Base-by-base conservation (phyloP, 169 alveolate species). In the Plasmodium fragile region DNA sequence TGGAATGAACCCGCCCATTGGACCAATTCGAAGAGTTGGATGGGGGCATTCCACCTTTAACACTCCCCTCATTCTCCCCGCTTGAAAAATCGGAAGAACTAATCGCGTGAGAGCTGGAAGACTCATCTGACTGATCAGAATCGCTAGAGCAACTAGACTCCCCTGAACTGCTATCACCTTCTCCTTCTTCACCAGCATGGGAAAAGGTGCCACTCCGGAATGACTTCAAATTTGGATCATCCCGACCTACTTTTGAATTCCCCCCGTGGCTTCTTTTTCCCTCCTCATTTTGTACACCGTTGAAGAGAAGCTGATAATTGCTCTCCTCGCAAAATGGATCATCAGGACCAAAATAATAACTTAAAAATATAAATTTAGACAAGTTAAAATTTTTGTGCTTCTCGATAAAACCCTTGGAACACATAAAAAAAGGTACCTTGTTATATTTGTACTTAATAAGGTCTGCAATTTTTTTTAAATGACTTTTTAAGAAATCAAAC, bases 291-390 rank as follows among this genome's bases (percentile, higher is more conserved):
- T 28, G 41, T 3, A 80, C 32, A 5, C 22, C 36, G 75, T 80
- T 75, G 59, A 80, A 80, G 34, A 49, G 13, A 41, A 80, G 52
- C 32, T 82, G 45, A 49, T 36, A 55, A 22, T 4, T 11, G 6
- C 79, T 28, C 43, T 53, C 22, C 36, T 75, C 79, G 78, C 30
- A n/a, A 18, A 52, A 18, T 45, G 32, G n/a, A n/a, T 59, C 73
- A 2, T 59, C 49, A 16, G 49, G 22, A 36, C 55, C 36, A 36
- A 77, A 89, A 65, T 78, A 89, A 69, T 89, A 89, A 77, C 82
- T 89, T 89, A 89, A 72, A 59, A 89, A 89, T 36, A 89, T 78
- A 89, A 89, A 52, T 10, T 89, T 89, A 39, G 94, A 59, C 65
- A 89, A 59, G 49, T 89, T 70, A 59, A 89, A 78, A 53, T 41